Evolutionary conservation across 1,139 yeast genomes (phyloP).

Genomic region (Yamadazyma buinensis): DNA sequence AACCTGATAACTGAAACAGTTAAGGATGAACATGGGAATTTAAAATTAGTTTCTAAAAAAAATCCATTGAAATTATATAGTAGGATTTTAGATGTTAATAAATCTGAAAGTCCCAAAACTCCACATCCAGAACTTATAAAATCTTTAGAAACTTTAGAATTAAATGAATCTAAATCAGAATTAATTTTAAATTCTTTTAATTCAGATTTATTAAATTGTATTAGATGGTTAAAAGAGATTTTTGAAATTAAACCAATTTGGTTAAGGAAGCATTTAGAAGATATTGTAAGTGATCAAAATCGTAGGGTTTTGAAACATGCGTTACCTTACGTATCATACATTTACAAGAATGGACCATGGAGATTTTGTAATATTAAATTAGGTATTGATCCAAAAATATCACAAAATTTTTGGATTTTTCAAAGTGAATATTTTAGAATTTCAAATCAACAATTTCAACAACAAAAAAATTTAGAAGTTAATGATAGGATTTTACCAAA

Average conservation of each 20-base stretch:
- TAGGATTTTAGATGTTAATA: constrained; percentile 33
- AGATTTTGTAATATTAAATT: constrained; percentile 78
- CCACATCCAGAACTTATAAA: constrained; percentile 38
- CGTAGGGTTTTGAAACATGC: constrained; percentile 63
- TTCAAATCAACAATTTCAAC: constrained; percentile 25
- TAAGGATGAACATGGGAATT: constrained; percentile 61
- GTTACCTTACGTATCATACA: constrained; percentile 76
- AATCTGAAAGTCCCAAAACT: constrained; percentile 24
- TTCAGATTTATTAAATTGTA: constrained; percentile 39
- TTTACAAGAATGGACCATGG: constrained; percentile 92
- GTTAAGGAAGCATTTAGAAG: constrained; percentile 74
- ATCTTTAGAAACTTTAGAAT: constrained; percentile 24
- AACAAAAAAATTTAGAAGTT: constrained; percentile 1
- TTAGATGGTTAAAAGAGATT: constrained; percentile 48
- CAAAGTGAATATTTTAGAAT: constrained; percentile 86
- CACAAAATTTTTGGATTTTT: constrained; percentile 53
- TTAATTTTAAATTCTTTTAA: constrained; percentile 27
- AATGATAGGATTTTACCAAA: constrained; percentile 15
- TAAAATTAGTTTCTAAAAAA: constrained; percentile 36
- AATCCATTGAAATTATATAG: constrained; percentile 45
- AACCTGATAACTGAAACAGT: constrained; percentile 51
- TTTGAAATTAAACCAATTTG: constrained; percentile 79
- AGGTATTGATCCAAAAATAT: constrained; percentile 73
- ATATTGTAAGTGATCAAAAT: constrained; percentile 51
- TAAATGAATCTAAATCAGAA: constrained; percentile 6